Evolutionary conservation across 2,329 filamentous ascomycete species (phyloP).

Genomic region (Chaetomium olivaceum): DNA sequence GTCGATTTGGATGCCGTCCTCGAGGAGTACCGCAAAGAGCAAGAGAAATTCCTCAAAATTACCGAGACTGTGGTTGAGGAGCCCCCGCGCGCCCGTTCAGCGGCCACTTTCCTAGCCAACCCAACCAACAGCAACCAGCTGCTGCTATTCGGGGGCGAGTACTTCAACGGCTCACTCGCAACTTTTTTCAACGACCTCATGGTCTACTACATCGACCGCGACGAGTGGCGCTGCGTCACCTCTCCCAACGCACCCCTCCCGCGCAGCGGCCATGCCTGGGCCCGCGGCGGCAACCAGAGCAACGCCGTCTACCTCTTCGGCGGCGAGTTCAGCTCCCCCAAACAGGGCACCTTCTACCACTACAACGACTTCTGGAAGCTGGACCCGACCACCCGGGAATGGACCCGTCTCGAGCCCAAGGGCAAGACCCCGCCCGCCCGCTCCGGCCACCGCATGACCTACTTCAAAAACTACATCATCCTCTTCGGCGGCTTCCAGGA

Average conservation of each 20-base stretch:
- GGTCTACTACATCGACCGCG: constrained; percentile 74
- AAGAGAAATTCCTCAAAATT: constrained; percentile 91
- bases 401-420: constrained; percentile 81
- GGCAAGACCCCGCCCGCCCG: constrained; percentile 80
- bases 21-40: constrained; percentile 87
- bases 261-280: constrained; percentile 92
- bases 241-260: constrained; percentile 90
- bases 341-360: constrained; percentile 98
- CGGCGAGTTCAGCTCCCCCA: constrained; percentile 93
- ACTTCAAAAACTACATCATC: constrained; percentile 92
- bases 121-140: constrained; percentile 85
- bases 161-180: constrained; percentile 88
- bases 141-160: constrained; percentile 91
- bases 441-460: constrained; percentile 93
- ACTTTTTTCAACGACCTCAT: constrained; percentile 68
- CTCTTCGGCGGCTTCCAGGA: constrained; percentile 97
- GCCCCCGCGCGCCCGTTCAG: constrained; percentile 76
- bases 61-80: constrained; percentile 73
- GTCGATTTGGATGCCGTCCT: constrained; percentile 91
- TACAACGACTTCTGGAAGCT: constrained; percentile 98
- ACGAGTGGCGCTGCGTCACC: constrained; percentile 89
- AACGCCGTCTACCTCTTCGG: constrained; percentile 90
- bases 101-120: constrained; percentile 79
- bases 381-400: constrained; percentile 81
- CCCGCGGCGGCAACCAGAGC: constrained; percentile 76